Conservation (phyloP, 306 rosid species). For the Cicer chorassanicum region DNA sequence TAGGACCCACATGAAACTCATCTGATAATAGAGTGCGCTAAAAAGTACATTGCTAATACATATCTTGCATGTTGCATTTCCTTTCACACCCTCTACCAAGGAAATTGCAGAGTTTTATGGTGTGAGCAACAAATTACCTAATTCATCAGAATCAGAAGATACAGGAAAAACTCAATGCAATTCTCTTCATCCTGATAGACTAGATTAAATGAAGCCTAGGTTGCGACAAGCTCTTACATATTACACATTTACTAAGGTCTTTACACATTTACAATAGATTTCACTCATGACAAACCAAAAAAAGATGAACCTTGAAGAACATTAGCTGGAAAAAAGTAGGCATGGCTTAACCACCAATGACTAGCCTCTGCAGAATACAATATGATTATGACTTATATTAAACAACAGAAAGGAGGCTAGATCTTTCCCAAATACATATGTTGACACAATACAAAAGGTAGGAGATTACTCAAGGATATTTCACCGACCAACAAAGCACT, state of each 20-base stretch:
- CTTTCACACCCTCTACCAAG: neutral
- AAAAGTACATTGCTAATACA: neutral
- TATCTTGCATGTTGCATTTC: neutral
- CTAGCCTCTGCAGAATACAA: neutral
- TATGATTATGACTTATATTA: neutral
- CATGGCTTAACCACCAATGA: neutral
- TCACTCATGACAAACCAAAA: neutral
- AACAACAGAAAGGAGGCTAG: neutral
- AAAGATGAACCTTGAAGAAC: neutral
- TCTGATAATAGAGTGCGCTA: neutral
- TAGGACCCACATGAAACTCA: neutral
- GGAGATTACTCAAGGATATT: neutral
- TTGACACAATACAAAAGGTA: neutral
- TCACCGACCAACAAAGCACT: slow-evolving; percentile 18
- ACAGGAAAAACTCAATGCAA: neutral
- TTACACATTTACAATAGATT: neutral
- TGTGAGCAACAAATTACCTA: neutral
- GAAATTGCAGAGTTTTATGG: neutral
- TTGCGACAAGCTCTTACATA: neutral
- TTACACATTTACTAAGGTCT: neutral
- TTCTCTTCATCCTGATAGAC: neutral
- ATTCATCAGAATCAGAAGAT: neutral
- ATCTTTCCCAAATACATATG: neutral
- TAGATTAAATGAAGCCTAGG: neutral
- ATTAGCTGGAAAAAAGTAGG: neutral